phyloP scores from a whole-genome alignment of 2,329 filamentous ascomycete genomes.

The Capronia epimyces region DNA sequence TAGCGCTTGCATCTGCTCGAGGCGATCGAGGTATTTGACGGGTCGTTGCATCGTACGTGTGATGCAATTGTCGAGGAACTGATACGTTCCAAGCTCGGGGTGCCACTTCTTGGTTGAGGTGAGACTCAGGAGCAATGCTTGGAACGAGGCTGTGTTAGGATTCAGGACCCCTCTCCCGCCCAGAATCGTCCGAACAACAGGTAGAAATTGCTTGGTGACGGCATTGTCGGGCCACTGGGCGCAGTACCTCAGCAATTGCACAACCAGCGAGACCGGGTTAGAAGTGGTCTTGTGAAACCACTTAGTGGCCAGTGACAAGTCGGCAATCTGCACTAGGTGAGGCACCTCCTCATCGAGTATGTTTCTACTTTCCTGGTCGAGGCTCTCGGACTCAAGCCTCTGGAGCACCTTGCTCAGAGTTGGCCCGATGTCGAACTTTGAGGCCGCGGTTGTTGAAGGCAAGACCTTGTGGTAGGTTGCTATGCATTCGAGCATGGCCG shows the following conservation, averaged over 20 bases:
- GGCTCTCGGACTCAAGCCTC: conserved; percentile 48
- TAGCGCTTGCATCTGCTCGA: conserved; percentile 36
- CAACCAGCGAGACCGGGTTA: conserved; percentile 38
- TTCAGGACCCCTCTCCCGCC: conserved; percentile 34
- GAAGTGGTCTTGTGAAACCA: conserved; percentile 74
- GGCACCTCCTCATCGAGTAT: conserved; percentile 69
- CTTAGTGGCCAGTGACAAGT: conserved; percentile 74
- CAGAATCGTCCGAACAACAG: conserved; percentile 7
- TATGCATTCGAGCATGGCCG: conserved; percentile 71
- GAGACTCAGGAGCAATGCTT: conserved; percentile 38
- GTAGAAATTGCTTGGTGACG: conserved; percentile 7
- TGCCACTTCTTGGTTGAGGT: conserved; percentile 32
- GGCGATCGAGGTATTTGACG: conserved; percentile 67
- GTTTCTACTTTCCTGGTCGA: conserved; percentile 47
- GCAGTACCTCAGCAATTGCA: conserved; percentile 38
- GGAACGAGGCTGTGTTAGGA: conserved; percentile 33
- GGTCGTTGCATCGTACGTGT: conserved; percentile 69
- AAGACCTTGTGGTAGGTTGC: conserved; percentile 79
- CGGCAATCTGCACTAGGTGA: conserved; percentile 73
- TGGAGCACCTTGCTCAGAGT: conserved; percentile 65
- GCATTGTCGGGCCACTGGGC: conserved; percentile 26
- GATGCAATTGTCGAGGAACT: conserved; percentile 77
- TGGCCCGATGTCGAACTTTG: conserved; percentile 82
- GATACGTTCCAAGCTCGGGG: conserved; percentile 49
- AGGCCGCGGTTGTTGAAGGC: conserved; percentile 71